Evolutionary conservation across 805 yeast species (phyloP).

Genomic region (Pichia exigua): DNA sequence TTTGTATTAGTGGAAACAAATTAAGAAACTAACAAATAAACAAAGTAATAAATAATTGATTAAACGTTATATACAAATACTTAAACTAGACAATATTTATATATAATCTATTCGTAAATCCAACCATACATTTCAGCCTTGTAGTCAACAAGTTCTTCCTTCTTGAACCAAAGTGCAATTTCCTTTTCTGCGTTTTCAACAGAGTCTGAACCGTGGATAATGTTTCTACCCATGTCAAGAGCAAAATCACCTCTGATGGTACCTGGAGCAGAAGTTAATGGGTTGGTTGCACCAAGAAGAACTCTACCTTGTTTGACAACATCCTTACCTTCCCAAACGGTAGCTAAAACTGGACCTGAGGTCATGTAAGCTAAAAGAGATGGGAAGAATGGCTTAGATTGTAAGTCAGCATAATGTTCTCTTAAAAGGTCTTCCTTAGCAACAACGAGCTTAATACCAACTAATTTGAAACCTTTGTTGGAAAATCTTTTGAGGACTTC

Average conservation of each 20-base stretch:
- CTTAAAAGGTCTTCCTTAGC: slow-evolving; percentile 85
- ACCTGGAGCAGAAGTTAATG: slow-evolving; percentile 95
- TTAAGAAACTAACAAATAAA: no score
- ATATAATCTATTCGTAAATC: slow-evolving; percentile 75
- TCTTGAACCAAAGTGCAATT: slow-evolving; percentile 95
- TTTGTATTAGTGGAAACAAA: no score
- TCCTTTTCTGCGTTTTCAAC: slow-evolving; percentile 97
- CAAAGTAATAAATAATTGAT: not conserved
- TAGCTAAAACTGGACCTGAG: slow-evolving; percentile 97
- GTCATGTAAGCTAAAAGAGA: slow-evolving; percentile 92
- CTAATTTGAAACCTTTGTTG: slow-evolving; percentile 95
- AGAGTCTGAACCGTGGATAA: slow-evolving; percentile 98
- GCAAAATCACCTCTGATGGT: slow-evolving; percentile 99
- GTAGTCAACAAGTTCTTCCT: slow-evolving; percentile 92
- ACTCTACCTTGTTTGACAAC: slow-evolving; percentile 98
- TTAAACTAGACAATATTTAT: not conserved
- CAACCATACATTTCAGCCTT: slow-evolving; percentile 76
- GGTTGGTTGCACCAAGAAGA: slow-evolving; percentile 96
- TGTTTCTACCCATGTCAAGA: slow-evolving; percentile 98
- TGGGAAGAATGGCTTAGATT: slow-evolving; percentile 96
- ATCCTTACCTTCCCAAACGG: slow-evolving; percentile 99
- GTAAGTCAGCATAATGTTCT: slow-evolving; percentile 93
- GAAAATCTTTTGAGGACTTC: slow-evolving; percentile 89
- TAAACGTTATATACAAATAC: not conserved
- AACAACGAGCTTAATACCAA: slow-evolving; percentile 83